These are phyloP conservation scores for Haplosporangium gracile DNA, from an alignment of 192 early-diverging fungal species.

Conservation along the genomic window DNA sequence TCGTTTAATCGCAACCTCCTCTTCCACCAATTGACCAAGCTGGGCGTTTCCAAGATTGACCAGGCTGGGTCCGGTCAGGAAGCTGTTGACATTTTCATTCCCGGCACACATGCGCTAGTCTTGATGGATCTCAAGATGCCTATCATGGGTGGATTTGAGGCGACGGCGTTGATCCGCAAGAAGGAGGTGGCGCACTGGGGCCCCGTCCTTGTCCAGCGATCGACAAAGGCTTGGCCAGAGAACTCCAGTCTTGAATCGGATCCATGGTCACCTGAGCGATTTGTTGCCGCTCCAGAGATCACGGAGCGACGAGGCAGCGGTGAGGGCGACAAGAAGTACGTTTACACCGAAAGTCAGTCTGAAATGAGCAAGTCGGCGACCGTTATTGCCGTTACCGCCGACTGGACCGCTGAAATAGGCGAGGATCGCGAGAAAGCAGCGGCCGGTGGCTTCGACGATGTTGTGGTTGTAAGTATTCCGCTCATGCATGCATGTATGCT, in stretches of 20 bases:
- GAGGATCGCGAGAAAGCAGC: slow-evolving; percentile 46
- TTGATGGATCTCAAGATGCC: slow-evolving; percentile 57
- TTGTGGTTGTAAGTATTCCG: slow-evolving; percentile 37
- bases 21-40: slow-evolving; percentile 36
- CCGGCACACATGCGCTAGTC: slow-evolving; percentile 32
- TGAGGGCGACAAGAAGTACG: background rate
- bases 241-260: background rate
- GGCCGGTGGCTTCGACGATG: slow-evolving; percentile 48
- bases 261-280: slow-evolving; percentile 46
- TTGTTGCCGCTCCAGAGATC: slow-evolving; percentile 19
- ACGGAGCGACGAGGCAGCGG: slow-evolving; percentile 7
- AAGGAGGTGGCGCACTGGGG: slow-evolving; percentile 35
- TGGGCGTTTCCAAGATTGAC: slow-evolving; percentile 37
- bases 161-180: slow-evolving; percentile 36
- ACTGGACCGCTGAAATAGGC: slow-evolving; percentile 41
- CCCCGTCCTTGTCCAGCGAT: background rate
- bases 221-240: background rate
- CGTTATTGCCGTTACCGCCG: slow-evolving; percentile 44
- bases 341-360: background rate
- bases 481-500: background rate
- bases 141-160: slow-evolving; percentile 43
- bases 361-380: slow-evolving; percentile 16
- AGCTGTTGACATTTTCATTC: slow-evolving; percentile 39
- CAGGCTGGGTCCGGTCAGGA: slow-evolving; percentile 45
- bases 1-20: slow-evolving; percentile 45